A percentile compares a stretch with the other conserved stretches of the same genome.
Evolutionary conservation across 2,329 filamentous ascomycete genomes (phyloP).

Genomic region (Aspergillus thermomutatus): DNA sequence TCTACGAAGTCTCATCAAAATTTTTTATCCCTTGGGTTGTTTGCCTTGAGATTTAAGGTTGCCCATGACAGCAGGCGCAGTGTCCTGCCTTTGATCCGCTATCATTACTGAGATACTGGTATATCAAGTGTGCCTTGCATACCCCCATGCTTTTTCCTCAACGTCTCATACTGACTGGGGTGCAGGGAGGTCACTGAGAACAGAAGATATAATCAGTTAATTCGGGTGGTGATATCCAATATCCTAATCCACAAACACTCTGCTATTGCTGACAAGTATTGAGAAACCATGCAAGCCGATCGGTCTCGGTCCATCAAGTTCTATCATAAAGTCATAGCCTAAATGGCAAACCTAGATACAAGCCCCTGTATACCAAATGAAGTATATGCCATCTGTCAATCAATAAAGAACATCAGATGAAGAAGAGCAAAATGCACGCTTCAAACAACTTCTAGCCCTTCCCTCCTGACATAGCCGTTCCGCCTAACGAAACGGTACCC

Average conservation of each 20-base stretch:
- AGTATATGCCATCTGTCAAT: no score
- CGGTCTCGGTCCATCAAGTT: not conserved
- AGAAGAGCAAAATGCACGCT: not conserved
- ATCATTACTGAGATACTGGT: not conserved
- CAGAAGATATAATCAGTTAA: not conserved
- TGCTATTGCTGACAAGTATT: not conserved
- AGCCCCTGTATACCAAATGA: not conserved
- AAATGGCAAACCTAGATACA: not conserved
- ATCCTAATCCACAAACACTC: not conserved
- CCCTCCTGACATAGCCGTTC: conserved; percentile 28
- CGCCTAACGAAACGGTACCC: conserved; percentile 33
- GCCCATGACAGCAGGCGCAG: no score
- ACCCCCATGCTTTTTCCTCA: not conserved
- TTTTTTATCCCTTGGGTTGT: not conserved
- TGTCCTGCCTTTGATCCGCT: not conserved
- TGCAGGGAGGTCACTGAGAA: no score
- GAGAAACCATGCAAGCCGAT: no score
- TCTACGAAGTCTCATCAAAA: not conserved
- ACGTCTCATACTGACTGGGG: not conserved
- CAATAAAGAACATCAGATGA: not conserved
- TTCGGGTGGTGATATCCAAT: not conserved
- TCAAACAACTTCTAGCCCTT: conserved; percentile 18
- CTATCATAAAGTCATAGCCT: not conserved
- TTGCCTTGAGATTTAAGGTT: not conserved
- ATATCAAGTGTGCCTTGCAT: not conserved